Evolutionary conservation across 177 flowering plant species (phyloP).

Genomic region (Vitis hybrid): DNA sequence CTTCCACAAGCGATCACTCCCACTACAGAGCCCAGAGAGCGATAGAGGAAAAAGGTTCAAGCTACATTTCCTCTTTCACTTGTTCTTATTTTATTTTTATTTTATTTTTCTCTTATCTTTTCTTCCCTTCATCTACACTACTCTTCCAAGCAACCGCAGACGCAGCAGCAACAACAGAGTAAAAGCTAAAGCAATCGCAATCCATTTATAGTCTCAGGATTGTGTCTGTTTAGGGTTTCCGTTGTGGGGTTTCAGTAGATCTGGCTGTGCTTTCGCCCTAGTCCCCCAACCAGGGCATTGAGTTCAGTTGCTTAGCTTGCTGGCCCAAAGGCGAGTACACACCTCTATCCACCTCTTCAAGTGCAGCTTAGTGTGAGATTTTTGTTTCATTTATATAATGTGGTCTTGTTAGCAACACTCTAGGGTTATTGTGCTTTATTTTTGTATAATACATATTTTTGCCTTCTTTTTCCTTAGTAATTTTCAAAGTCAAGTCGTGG

Average conservation of each 20-base stretch:
- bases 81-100: too few species aligned
- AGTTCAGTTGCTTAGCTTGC: background rate
- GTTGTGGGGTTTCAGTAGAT: background rate
- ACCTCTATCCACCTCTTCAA: background rate
- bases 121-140: background rate
- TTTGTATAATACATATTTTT: too few species aligned
- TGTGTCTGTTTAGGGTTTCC: background rate
- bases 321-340: background rate
- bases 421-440: too few species aligned
- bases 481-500: too few species aligned
- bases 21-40: too few species aligned
- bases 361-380: background rate
- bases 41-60: too few species aligned
- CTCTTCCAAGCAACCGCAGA: background rate
- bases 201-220: background rate
- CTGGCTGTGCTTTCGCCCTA: background rate
- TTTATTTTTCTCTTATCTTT: too few species aligned
- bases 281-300: background rate
- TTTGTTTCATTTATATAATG: too few species aligned
- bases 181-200: conserved; percentile 3
- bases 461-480: too few species aligned
- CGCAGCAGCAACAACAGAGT: background rate
- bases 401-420: background rate
- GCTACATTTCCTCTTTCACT: too few species aligned
- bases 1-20: too few species aligned